A percentile compares a stretch with the other conserved stretches of the same genome.
These are phyloP conservation scores for Stylosanthes scabra DNA, from an alignment of 331 rosid genomes.

Conservation along the genomic window DNA sequence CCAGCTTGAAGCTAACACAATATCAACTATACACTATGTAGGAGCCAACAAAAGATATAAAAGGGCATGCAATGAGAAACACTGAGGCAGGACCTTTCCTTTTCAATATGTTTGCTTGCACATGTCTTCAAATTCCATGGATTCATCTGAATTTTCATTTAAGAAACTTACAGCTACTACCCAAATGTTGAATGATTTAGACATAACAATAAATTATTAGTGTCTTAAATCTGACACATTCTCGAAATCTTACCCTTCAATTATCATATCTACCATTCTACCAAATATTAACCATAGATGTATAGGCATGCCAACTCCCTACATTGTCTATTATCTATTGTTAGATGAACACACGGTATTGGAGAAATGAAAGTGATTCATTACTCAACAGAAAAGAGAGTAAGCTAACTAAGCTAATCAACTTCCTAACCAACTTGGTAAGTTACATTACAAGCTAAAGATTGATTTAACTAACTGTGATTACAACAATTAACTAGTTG, in stretches of 20 bases:
- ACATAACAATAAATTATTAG: neutral
- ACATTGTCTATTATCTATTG: neutral
- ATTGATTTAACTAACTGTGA: too few relatives aligned
- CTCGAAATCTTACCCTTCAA: neutral
- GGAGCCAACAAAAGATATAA: conserved; percentile 20
- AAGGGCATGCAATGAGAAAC: conserved; percentile 11
- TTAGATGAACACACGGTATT: too few relatives aligned
- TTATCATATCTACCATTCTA: conserved; percentile 20
- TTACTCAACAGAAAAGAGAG: too few relatives aligned
- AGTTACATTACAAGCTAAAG: too few relatives aligned
- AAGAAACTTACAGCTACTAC: too few relatives aligned
- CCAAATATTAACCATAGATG: too few relatives aligned
- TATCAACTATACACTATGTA: neutral
- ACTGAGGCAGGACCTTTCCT: neutral
- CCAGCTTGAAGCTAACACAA: neutral
- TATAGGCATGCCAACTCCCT: neutral
- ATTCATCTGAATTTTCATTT: too few relatives aligned
- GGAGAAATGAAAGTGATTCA: too few relatives aligned
- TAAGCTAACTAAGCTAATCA: too few relatives aligned
- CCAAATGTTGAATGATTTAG: neutral
- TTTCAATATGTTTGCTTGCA: conserved; percentile 13
- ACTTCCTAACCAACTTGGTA: too few relatives aligned
- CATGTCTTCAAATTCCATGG: too few relatives aligned
- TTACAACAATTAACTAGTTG: too few relatives aligned
- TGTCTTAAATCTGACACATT: neutral